A percentile compares a stretch with the other conserved stretches of the same genome.
Conservation (phyloP, 495 filamentous ascomycete genomes). For the Penicillium arizonense region DNA sequence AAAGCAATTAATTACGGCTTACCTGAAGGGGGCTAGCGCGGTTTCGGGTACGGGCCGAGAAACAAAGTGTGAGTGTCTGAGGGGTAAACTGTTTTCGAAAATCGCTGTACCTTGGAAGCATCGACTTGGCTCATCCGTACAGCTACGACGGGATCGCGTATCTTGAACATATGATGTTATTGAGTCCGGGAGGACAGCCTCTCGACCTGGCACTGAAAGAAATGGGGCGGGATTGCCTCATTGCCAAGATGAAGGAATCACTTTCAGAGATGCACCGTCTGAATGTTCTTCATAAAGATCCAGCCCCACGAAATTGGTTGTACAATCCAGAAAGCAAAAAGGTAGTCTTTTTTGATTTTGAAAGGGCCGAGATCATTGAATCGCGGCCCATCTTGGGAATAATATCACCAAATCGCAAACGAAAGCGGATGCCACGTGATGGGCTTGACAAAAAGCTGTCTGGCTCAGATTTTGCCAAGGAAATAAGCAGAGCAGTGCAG, state of each 20-base stretch:
- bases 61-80: no score
- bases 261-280: neutral
- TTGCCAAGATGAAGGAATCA: neutral
- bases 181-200: neutral
- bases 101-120: constrained; percentile 27
- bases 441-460: neutral
- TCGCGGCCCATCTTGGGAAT: neutral
- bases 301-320: constrained; percentile 1
- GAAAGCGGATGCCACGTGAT: neutral
- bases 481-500: constrained; percentile 1
- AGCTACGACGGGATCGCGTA: constrained; percentile 5
- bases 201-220: neutral
- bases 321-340: constrained; percentile 3
- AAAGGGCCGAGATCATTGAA: constrained; percentile 1
- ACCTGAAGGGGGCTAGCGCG: no score
- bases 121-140: constrained; percentile 4
- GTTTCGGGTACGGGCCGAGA: no score
- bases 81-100: no score
- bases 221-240: neutral
- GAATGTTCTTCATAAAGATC: neutral
- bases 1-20: no score
- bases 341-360: constrained; percentile 4
- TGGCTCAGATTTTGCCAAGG: neutral
- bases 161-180: constrained; percentile 2
- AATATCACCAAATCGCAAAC: constrained; percentile 2